These are phyloP conservation scores for Scheffersomyces coipomensis DNA, from an alignment of 805 yeast species.

Conservation along the genomic window DNA sequence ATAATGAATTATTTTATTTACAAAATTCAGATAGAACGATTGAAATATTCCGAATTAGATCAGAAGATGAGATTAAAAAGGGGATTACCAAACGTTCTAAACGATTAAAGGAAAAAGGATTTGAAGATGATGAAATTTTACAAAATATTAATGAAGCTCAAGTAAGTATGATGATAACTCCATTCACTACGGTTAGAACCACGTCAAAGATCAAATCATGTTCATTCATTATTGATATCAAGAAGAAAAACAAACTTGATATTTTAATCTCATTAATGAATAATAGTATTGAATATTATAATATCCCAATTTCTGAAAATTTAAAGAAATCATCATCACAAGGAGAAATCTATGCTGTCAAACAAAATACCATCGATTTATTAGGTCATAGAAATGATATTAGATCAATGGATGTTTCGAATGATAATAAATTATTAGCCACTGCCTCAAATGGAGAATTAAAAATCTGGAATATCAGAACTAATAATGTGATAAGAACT, in stretches of 20 bases:
- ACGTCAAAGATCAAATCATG: constrained; percentile 61
- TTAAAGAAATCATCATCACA: constrained; percentile 45
- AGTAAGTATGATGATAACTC: constrained; percentile 61
- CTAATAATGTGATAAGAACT: constrained; percentile 76
- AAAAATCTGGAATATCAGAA: constrained; percentile 82
- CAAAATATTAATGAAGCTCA: constrained; percentile 40
- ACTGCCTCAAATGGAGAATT: constrained; percentile 89
- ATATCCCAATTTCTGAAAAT: constrained; percentile 55
- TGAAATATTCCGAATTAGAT: constrained; percentile 77
- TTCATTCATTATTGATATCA: constrained; percentile 56
- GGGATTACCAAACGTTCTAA: constrained; percentile 76
- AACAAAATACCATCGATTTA: constrained; percentile 60
- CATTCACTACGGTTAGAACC: constrained; percentile 68
- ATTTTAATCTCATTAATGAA: constrained; percentile 64
- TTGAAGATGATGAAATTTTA: constrained; percentile 53
- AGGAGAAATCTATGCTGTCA: constrained; percentile 40
- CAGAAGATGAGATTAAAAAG: constrained; percentile 72
- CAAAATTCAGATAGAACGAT: constrained; percentile 80
- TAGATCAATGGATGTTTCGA: constrained; percentile 80
- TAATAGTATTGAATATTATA: constrained; percentile 73
- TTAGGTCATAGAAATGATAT: constrained; percentile 91
- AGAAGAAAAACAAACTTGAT: constrained; percentile 45
- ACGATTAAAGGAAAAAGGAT: constrained; percentile 73
- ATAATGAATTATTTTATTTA: constrained; percentile 55
- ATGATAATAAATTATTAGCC: constrained; percentile 78